phyloP scores from a whole-genome alignment of 139 green algal species.

The Coccomyxa sp. region DNA sequence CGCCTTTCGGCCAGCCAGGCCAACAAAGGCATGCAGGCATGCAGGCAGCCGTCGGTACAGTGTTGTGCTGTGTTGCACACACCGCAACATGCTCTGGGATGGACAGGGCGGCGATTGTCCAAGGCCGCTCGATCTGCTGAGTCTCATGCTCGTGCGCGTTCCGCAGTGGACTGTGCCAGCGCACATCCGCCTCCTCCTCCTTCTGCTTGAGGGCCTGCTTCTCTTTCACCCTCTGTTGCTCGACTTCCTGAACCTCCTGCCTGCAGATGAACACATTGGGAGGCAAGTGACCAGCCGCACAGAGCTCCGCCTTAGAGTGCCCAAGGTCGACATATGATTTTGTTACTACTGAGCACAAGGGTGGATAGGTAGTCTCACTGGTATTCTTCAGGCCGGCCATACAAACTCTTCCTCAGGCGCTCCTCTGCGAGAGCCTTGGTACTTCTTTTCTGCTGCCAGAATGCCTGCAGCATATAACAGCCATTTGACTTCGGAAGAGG shows the following conservation, averaged over 20 bases:
- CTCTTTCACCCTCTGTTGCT: not conserved
- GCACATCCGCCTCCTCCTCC: not conserved
- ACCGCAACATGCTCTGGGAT: not conserved
- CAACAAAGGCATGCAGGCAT: no score
- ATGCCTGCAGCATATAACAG: not conserved
- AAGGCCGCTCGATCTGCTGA: not conserved
- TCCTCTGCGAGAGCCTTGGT: not conserved
- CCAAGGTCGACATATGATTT: not conserved
- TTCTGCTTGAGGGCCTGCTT: not conserved
- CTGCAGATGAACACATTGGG: not conserved
- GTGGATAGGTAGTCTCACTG: not conserved
- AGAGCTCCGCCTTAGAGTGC: not conserved
- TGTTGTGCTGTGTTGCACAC: not conserved
- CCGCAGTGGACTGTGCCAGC: not conserved
- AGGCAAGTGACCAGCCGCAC: not conserved
- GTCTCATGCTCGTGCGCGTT: not conserved
- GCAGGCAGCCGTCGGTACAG: not conserved
- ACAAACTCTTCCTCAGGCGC: not conserved
- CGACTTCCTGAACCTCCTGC: not conserved
- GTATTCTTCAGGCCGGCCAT: not conserved
- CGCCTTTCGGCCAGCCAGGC: no score
- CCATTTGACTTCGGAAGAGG: not conserved
- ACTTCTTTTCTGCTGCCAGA: not conserved
- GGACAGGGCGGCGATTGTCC: not conserved
- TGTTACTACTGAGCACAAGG: not conserved